Base-by-base conservation (phyloP, 805 yeast species). In the Ogataea paraovalis region DNA sequence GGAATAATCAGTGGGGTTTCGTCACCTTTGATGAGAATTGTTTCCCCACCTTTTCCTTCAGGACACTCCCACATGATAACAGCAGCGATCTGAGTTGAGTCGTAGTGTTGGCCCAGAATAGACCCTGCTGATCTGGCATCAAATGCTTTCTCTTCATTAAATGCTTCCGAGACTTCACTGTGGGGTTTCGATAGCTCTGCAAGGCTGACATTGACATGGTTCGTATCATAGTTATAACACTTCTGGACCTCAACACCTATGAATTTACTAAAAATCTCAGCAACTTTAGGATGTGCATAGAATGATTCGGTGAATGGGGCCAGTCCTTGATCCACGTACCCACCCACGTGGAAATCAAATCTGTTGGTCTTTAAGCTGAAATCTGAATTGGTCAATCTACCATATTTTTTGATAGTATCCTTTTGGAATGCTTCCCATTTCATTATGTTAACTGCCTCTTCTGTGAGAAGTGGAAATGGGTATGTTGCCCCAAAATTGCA, bases 391-490 rank as follows among this genome's bases (percentile, higher is more conserved):
- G 72, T 68, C 32, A 64, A 58, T 50, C 82, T 68, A 18, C 74
- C 82, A 56, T 66, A 71, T 38, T 70, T 65, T 46, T 69, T 50
- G 39, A 79, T 66, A 3, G 66, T 55, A 19, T 75, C 73, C 45
- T 73, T 71, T 36, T 64, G 62, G 51, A 79, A 69, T 21, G 76
- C 61, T 58, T 80, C 85, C 60, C 72, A 72, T 54, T 75, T 71
- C 79, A 80, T 75, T 49, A 80, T 74, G 36, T 72, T 71, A 39
- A 78, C 66, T 1, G 85, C 84, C 52, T 80, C 85, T 39, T 73
- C 72, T 1, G 82, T 75, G 59, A 80, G 74, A 34, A 80, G 61
- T 1, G 83, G 83, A 59, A 80, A 80, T 3, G 85, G 82, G 47
- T 72, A 80, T 32, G 76, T 69, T 19, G 79, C 83, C 25, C 60